phyloP scores from a whole-genome alignment of 176 grass and related monocot genomes.

The Urochloa ruziziensis region DNA sequence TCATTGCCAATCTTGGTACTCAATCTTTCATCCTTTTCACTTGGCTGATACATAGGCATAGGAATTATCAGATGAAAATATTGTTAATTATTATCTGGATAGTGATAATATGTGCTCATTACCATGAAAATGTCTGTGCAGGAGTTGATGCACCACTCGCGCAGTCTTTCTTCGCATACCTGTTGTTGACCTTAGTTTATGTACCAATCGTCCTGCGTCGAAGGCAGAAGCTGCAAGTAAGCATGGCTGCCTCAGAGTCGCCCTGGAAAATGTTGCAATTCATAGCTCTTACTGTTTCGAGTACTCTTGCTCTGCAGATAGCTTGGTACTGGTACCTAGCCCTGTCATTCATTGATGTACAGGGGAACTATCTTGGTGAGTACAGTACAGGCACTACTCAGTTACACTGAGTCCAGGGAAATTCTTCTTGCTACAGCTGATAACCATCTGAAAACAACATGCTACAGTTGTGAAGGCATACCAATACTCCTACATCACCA shows the following conservation, averaged over 20 bases:
- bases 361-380: constrained; percentile 82
- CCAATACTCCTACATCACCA: constrained; percentile 80
- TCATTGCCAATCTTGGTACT: constrained; percentile 68
- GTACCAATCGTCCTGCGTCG: constrained; percentile 50
- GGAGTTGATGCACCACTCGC: constrained; percentile 73
- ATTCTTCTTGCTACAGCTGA: background rate
- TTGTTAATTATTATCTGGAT: background rate
- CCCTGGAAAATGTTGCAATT: background rate
- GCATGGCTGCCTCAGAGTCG: background rate
- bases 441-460: background rate
- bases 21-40: background rate
- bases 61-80: background rate
- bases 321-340: constrained; percentile 87
- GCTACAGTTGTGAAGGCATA: constrained; percentile 66
- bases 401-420: background rate
- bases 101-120: background rate
- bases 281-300: background rate
- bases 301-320: constrained; percentile 55
- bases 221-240: constrained; percentile 52
- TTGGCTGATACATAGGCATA: background rate
- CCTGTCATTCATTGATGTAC: constrained; percentile 71
- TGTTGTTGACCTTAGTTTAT: constrained; percentile 63
- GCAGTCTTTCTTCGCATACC: constrained; percentile 72
- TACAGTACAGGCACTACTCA: constrained; percentile 11
- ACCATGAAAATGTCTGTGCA: constrained; percentile 8